phyloP scores from a whole-genome alignment of 331 rosid species.

The Pyrus hybrid region DNA sequence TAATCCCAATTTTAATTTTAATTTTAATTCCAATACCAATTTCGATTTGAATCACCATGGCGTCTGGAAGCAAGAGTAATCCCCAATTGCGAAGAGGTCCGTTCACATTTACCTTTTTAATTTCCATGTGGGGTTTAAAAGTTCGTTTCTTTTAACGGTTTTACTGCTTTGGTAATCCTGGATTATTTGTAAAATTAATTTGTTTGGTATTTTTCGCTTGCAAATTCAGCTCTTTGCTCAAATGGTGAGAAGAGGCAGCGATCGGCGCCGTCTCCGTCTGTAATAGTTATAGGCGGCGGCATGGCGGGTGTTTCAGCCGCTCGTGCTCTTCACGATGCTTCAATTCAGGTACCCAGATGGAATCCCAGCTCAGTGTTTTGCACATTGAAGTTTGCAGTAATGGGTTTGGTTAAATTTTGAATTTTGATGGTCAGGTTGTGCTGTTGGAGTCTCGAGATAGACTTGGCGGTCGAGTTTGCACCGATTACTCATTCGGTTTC shows the following conservation, averaged over 20 bases:
- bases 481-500: slow-evolving; percentile 94
- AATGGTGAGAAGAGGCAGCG: slow-evolving; percentile 25
- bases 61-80: slow-evolving; percentile 58
- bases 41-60: slow-evolving; percentile 42
- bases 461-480: slow-evolving; percentile 86
- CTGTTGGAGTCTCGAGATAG: slow-evolving; percentile 82
- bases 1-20: background rate
- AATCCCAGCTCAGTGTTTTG: background rate
- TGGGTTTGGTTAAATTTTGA: background rate
- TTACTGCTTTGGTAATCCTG: background rate
- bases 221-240: slow-evolving; percentile 48
- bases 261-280: slow-evolving; percentile 59
- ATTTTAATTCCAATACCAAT: slow-evolving; percentile 11
- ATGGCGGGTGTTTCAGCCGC: slow-evolving; percentile 96
- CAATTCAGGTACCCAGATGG: slow-evolving; percentile 49
- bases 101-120: background rate
- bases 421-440: slow-evolving; percentile 53
- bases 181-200: background rate
- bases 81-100: slow-evolving; percentile 78
- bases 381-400: background rate
- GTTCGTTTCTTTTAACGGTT: background rate
- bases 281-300: slow-evolving; percentile 88
- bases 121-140: background rate
- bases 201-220: background rate
- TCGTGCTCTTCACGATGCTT: slow-evolving; percentile 83